Percentiles rank a stretch among this genome's conserved stretches.
phyloP scores from a whole-genome alignment of 2,329 filamentous ascomycete genomes.

The Aspergillus fischeri region DNA sequence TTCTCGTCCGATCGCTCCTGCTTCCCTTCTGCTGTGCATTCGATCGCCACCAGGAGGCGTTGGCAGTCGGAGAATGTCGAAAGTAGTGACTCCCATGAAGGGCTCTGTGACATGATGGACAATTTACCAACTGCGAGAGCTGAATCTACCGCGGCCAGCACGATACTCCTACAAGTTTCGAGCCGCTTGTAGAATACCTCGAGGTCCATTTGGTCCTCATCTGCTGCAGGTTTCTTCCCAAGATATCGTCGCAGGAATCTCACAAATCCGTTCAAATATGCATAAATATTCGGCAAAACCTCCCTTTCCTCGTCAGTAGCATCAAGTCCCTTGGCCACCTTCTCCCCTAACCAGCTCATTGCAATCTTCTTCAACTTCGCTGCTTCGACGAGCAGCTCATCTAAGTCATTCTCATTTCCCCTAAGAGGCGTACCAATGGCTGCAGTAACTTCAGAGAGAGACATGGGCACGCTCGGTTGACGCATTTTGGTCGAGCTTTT shows the following conservation, averaged over 20 bases:
- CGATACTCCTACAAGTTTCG: constrained; percentile 31
- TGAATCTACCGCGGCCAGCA: constrained; percentile 40
- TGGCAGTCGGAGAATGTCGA: constrained; percentile 35
- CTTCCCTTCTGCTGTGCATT: constrained; percentile 9
- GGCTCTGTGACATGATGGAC: constrained; percentile 33
- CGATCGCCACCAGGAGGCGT: constrained; percentile 31
- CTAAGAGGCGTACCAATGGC: constrained; percentile 35
- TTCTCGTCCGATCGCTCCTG: constrained; percentile 16
- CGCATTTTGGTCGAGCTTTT: constrained; percentile 21
- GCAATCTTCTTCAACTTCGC: constrained; percentile 41
- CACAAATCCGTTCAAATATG: constrained; percentile 38
- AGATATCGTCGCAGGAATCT: constrained; percentile 41
- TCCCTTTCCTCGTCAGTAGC: constrained; percentile 14
- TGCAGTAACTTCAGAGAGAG: constrained; percentile 31
- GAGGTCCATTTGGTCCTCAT: constrained; percentile 24
- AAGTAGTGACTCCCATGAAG: constrained; percentile 36
- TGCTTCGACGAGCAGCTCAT: constrained; percentile 41
- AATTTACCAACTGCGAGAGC: constrained; percentile 37
- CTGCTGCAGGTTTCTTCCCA: constrained; percentile 27
- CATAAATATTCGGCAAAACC: constrained; percentile 24
- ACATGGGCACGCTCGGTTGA: constrained; percentile 17
- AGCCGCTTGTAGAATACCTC: constrained; percentile 31
- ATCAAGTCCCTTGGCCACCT: constrained; percentile 20
- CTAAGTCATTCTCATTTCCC: constrained; percentile 39
- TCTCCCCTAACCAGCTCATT: constrained; percentile 34